Evolutionary conservation across 2,329 filamentous ascomycete species (phyloP), one percentile per base, ranked within the genome.

Genomic region (Penicillium polonicum): DNA sequence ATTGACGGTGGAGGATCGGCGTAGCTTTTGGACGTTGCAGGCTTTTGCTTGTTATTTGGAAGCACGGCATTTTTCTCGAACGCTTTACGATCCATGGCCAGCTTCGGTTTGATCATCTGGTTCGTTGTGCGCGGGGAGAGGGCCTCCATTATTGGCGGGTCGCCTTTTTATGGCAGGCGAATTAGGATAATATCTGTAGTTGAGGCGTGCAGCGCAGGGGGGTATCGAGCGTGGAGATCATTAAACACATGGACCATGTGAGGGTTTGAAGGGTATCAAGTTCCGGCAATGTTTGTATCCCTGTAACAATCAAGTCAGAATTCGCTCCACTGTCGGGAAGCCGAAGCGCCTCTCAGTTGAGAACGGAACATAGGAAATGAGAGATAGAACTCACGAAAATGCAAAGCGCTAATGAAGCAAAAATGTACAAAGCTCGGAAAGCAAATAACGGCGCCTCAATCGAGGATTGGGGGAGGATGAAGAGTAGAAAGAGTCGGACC

Each of bases 81-180:
- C 59, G 73, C 71, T 61, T 75, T 74, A 48, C 69, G 73, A 60
- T 77, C 73, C 64, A 73, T 72, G 9, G 68, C 67, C 23, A 70
- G 59, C 62, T 78, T 78, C 19, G 74, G 75, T 58, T 76, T 78
- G 43, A 78, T 71, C 62, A 74, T 72, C 54, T 80, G 70, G 62
- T 81, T 81, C 41, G 77, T 76, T 49, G 79, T 77, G 50, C 78
- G 76, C 50, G 79, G 79, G 31, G 79, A 80, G 45, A 81, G 67
- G 38, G 79, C 76, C 69, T 80, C 77, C 77, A 80, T 79, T 56
- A 60, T 72, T 59, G n/a, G 46, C 27, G 39, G n/a, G 48, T 49
- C 23, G 55, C 45, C 31, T 45, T 39, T 33, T 52, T 57, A 43
- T 45, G 17, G 31, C 39, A 46, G 55, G 29, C n/a, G 41, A 41